Evolutionary conservation across 1,284 basidiomycete species (phyloP), one percentile per base, ranked within the genome.

Genomic region (Wolfiporia cocos): DNA sequence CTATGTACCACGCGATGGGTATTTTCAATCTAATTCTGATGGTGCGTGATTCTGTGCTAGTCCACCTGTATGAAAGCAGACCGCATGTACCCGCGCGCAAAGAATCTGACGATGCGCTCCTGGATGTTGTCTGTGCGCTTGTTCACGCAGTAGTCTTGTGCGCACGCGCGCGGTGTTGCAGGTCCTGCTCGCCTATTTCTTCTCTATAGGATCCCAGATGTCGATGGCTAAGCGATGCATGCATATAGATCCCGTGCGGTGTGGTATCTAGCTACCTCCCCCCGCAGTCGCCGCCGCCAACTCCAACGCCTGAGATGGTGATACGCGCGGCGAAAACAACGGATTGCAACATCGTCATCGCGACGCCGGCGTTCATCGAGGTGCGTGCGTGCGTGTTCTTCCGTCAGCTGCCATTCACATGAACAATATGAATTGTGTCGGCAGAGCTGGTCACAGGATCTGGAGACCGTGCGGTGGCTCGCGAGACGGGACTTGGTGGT

Each of bases 361-460:
- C 44, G 32, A 52, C 55, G 5, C 57, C 57, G 1, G 42, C 46
- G 17, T 52, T 52, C 22, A 33, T 52, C n/a, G 54, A 56, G 43
- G 44, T 46, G 20, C 9, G 39, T n/a, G 11, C 9, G 2, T n/a
- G n/a, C n/a, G n/a, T n/a, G 5, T 35, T 9, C 18, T 11, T 18
- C 17, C 7, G 17, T 19, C 10, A 5, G 6, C 15, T 7, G 4
- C 15, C 34, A 3, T 33, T 4, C 28, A 9, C n/a, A 22, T 12
- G 5, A 17, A 5, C 2, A n/a, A n/a, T n/a, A n/a, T n/a, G 15
- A n/a, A n/a, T 18, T n/a, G 19, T 28, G 2, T 17, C 2, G 12
- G n/a, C 4, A 44, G 43, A 23, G 24, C 2, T 44, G 43, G 43
- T 17, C 43, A 5, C 37, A 29, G 9, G 33, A 24, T 14, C 30